Conservation (phyloP, 768 basidiomycete genomes). For the Agrocybe pediades region DNA sequence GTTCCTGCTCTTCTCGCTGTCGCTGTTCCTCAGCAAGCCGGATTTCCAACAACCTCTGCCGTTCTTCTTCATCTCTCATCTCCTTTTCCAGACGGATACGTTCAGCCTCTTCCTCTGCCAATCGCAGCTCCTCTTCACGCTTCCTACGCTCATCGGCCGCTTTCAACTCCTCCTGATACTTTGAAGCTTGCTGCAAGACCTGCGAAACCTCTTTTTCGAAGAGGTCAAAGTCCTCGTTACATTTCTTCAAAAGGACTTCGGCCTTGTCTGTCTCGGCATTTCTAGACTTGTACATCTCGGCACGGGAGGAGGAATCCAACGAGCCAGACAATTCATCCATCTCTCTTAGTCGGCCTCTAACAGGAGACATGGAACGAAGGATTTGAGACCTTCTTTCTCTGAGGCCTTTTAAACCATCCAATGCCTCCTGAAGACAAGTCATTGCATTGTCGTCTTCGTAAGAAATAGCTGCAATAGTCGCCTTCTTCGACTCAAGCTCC, state of each 20-base stretch:
- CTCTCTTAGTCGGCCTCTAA: conserved; percentile 53
- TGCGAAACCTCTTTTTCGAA: conserved; percentile 43
- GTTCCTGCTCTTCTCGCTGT: conserved; percentile 28
- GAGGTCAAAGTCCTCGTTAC: conserved; percentile 44
- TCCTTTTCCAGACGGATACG: conserved; percentile 34
- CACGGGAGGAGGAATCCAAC: conserved; percentile 45
- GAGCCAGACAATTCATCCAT: conserved; percentile 53
- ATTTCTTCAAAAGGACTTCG: conserved; percentile 47
- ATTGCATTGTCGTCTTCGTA: conserved; percentile 23
- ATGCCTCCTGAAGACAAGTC: conserved; percentile 32
- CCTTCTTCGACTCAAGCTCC: conserved; percentile 41
- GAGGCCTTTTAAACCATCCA: conserved; percentile 27
- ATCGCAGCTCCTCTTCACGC: conserved; percentile 35
- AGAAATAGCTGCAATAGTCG: conserved; percentile 28
- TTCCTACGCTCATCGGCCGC: conserved; percentile 33
- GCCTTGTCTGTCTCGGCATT: conserved; percentile 51
- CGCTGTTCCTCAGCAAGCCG: conserved; percentile 30
- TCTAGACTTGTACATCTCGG: conserved; percentile 50
- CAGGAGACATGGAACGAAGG: conserved; percentile 49
- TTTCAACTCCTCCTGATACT: conserved; percentile 39
- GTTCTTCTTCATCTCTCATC: conserved; percentile 28
- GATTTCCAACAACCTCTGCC: conserved; percentile 26
- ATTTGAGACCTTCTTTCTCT: conserved; percentile 15
- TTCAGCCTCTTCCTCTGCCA: conserved; percentile 37
- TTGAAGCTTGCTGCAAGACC: conserved; percentile 41